Base-by-base conservation (phyloP, 257 asterid genomes). In the Oldenlandia corymbosa region DNA sequence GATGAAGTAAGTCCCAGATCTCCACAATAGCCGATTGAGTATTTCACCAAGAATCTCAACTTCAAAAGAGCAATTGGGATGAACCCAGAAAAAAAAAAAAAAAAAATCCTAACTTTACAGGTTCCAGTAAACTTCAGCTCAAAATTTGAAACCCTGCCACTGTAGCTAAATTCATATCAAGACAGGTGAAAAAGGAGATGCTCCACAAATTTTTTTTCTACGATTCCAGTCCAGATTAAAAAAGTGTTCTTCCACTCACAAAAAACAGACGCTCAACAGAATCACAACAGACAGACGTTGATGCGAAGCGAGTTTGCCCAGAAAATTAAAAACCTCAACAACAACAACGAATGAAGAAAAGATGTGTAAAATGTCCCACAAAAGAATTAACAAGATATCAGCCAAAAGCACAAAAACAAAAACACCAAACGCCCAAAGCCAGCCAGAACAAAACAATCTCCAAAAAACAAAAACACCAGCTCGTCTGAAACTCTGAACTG, bases 1-100 rank as follows among this genome's bases (percentile, higher is more conserved):
- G 84, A 72, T 72, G 78, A 70, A 87, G 69, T 54, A 89, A 66
- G 62, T 87, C 89, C 91, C 95, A 75, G 95, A 89, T 93, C 96
- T 87, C 96, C 99, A 84, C 96, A 85, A 69, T 76, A 81, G 72
- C 88, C 73, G 83, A 65, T 60, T 62, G 63, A 57, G 32, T 70
- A 69, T 69, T 46, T 55, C 70, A 62, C 68, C 64, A 68, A 64
- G 69, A 70, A 64, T 5, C 34, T 17, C 23, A 6, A 58, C 43
- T 14, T n/a, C n/a, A n/a, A 20, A 23, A 5, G 26, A 36, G 63
- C 20, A 36, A n/a, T 58, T 31, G 24, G 28, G 14, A 50, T 55
- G 20, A 46, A 60, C 54, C n/a, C n/a, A n/a, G n/a, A n/a, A n/a
- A n/a, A n/a, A n/a, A 67, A 42, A 61, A 43, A 34, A 30, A 10